Percentiles rank a stretch among this genome's conserved stretches.
phyloP scores from a whole-genome alignment of 176 grass and related monocot species.

The Aegilops tauschii region DNA sequence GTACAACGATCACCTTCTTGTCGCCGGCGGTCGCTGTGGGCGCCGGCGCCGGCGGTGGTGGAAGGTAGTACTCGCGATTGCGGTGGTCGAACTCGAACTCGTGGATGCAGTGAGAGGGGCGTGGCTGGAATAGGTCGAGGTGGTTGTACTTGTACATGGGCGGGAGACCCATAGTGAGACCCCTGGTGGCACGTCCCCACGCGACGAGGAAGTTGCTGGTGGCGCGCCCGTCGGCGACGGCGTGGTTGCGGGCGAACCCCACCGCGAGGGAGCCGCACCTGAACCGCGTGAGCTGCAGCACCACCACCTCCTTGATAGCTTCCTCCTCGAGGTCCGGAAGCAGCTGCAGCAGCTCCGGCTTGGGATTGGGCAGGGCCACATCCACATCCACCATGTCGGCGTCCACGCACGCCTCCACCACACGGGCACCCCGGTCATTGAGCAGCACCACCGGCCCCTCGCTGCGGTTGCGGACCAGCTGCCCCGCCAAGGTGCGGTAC shows the following conservation, averaged over 20 bases:
- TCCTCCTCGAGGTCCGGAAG: conserved; percentile 33
- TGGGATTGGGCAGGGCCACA: conserved; percentile 36
- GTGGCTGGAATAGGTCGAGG: too few relatives aligned
- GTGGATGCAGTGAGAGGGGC: too few relatives aligned
- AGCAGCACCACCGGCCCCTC: conserved; percentile 37
- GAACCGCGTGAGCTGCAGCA: conserved; percentile 64
- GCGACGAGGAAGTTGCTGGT: conserved; percentile 58
- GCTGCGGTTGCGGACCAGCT: conserved; percentile 22
- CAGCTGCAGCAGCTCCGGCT: conserved; percentile 36
- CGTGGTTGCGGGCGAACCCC: conserved; percentile 50
- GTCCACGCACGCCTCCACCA: conserved; percentile 53
- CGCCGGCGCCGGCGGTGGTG: too few relatives aligned
- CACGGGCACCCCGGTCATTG: conserved; percentile 38
- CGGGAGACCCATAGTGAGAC: conserved; percentile 12
- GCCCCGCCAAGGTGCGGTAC: conserved; percentile 53
- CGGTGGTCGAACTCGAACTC: too few relatives aligned
- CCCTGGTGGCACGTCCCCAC: conserved; percentile 58
- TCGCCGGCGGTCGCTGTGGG: too few relatives aligned
- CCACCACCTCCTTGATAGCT: conserved; percentile 35
- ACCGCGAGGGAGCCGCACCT: conserved; percentile 49
- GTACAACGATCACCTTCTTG: too few relatives aligned
- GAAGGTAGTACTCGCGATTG: too few relatives aligned
- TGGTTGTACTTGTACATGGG: too few relatives aligned
- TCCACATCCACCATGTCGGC: not conserved
- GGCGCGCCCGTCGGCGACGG: conserved; percentile 55